Evolutionary conservation across 2,329 filamentous ascomycete species (phyloP).

Genomic region (Penicillium sp.): DNA sequence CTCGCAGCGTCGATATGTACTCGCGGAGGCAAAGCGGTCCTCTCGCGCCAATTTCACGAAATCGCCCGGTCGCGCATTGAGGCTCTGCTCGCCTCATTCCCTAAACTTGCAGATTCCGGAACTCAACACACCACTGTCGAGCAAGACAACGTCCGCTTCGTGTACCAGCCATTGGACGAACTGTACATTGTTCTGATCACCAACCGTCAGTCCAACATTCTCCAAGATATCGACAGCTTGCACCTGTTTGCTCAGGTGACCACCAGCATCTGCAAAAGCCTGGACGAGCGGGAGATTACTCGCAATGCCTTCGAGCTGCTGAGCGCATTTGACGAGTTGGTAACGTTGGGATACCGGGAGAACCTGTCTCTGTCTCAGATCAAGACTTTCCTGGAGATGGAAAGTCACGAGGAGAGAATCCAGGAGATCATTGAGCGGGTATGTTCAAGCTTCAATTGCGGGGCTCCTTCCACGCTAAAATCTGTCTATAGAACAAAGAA

Average conservation of each 20-base stretch:
- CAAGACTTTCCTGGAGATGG: slow-evolving; percentile 99
- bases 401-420: slow-evolving; percentile 97
- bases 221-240: slow-evolving; percentile 97
- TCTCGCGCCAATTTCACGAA: slow-evolving; percentile 96
- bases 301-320: slow-evolving; percentile 95
- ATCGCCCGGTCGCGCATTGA: slow-evolving; percentile 97
- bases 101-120: slow-evolving; percentile 91
- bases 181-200: slow-evolving; percentile 99
- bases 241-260: slow-evolving; percentile 98
- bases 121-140: slow-evolving; percentile 98
- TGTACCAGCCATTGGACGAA: slow-evolving; percentile 98
- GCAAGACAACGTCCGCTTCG: slow-evolving; percentile 98
- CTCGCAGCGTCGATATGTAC: slow-evolving; percentile 99
- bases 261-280: slow-evolving; percentile 88
- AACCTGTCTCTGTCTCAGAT: slow-evolving; percentile 96
- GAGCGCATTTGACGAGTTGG: slow-evolving; percentile 94
- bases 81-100: slow-evolving; percentile 92
- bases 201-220: slow-evolving; percentile 98
- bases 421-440: slow-evolving; percentile 95
- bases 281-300: slow-evolving; percentile 93
- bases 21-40: slow-evolving; percentile 93
- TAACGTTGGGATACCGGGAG: slow-evolving; percentile 92
- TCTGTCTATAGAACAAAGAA: slow-evolving; percentile 77
- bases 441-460: slow-evolving; percentile 32
- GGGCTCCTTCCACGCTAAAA: slow-evolving; percentile 22